Evolutionary conservation across 129 eudicot genomes (phyloP).

Genomic region (Oenanthe sinensis): DNA sequence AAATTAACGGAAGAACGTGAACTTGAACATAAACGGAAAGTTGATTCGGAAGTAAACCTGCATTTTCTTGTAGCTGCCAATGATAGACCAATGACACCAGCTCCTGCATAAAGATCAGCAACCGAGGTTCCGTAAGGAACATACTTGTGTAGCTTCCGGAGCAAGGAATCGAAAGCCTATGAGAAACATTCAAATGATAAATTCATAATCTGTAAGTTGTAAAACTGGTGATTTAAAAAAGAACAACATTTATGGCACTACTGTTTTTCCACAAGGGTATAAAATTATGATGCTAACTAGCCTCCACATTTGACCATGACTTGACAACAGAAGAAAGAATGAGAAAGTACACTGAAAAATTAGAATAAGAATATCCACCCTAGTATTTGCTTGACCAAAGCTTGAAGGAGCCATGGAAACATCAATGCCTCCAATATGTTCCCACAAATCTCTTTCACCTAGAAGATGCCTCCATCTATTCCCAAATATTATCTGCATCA

Average conservation of each 20-base stretch:
- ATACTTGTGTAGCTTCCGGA: slow-evolving; percentile 74
- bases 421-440: slow-evolving; percentile 95
- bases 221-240: not conserved
- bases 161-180: slow-evolving; percentile 95
- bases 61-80: slow-evolving; percentile 82
- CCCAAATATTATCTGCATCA: slow-evolving; percentile 80
- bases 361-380: slow-evolving; percentile 35
- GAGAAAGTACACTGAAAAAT: not conserved
- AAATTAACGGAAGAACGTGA: slow-evolving; percentile 2
- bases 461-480: slow-evolving; percentile 94
- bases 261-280: not conserved
- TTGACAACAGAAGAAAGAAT: too few relatives aligned
- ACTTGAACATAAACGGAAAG: not conserved
- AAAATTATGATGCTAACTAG: not conserved
- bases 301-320: not conserved
- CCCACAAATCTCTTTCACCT: slow-evolving; percentile 96
- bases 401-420: slow-evolving; percentile 87
- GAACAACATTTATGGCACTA: not conserved
- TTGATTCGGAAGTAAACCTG: slow-evolving; percentile 39
- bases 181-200: slow-evolving; percentile 1
- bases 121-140: slow-evolving; percentile 88
- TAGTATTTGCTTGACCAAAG: slow-evolving; percentile 95
- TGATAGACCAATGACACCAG: slow-evolving; percentile 94
- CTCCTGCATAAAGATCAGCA: slow-evolving; percentile 94
- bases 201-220: not conserved